These are phyloP conservation scores for Ustilago shanxiensis DNA, from an alignment of 1,284 basidiomycete genomes.

Conservation along the genomic window DNA sequence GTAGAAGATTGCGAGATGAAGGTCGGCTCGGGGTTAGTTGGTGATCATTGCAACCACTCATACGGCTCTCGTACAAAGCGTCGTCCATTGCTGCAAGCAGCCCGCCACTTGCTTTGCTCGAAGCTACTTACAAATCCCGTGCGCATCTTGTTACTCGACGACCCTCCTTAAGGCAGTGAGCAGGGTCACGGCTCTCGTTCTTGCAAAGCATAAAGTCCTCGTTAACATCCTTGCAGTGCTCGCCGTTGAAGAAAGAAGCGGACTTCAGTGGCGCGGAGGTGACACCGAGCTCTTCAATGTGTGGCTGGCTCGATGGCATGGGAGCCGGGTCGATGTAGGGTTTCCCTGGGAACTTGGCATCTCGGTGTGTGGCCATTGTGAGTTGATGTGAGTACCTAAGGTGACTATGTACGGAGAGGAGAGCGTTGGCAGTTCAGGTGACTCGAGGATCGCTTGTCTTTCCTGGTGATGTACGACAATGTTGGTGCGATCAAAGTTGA, in stretches of 20 bases:
- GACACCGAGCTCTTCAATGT: conserved; percentile 88
- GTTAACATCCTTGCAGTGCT: conserved; percentile 95
- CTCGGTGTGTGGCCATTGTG: conserved; percentile 69
- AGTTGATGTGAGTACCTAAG: conserved; percentile 11
- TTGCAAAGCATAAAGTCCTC: conserved; percentile 99
- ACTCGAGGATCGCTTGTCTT: not conserved
- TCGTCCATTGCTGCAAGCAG: too few relatives aligned
- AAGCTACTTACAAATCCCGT: conserved; percentile 82
- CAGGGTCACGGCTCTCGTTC: conserved; percentile 87
- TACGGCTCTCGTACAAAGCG: too few relatives aligned
- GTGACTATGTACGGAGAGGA: conserved; percentile 1
- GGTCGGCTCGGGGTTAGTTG: not conserved
- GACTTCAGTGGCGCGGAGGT: conserved; percentile 96
- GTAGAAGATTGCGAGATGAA: not conserved
- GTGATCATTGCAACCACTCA: not conserved
- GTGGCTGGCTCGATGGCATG: conserved; percentile 73
- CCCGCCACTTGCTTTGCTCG: too few relatives aligned
- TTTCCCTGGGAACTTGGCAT: conserved; percentile 66
- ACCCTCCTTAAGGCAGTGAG: conserved; percentile 94
- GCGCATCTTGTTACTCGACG: conserved; percentile 95
- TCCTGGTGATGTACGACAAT: not conserved
- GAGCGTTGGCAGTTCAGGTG: not conserved
- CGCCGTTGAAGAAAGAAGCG: conserved; percentile 96
- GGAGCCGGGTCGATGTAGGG: conserved; percentile 68
- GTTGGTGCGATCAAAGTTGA: not conserved